Evolutionary conservation across 2,329 filamentous ascomycete genomes (phyloP).

Genomic region (Nannizziopsis arthrosporioides): DNA sequence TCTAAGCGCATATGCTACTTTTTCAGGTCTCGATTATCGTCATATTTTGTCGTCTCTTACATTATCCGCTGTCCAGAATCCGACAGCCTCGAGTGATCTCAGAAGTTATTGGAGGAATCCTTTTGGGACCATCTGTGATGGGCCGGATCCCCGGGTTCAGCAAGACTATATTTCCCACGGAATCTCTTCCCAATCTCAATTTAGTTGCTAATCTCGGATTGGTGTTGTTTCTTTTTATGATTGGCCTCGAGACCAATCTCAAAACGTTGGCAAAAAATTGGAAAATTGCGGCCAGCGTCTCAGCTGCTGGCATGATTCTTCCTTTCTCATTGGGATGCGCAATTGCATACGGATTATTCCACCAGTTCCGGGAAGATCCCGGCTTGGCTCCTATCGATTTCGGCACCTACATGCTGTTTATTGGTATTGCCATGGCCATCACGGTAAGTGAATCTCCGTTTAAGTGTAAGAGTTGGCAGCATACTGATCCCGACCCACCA

Average conservation of each 20-base stretch:
- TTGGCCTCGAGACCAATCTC: slow-evolving; percentile 77
- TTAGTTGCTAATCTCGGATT: slow-evolving; percentile 75
- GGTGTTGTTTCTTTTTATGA: slow-evolving; percentile 75
- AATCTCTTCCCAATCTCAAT: slow-evolving; percentile 61
- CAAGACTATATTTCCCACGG: slow-evolving; percentile 60
- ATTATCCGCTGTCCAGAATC: slow-evolving; percentile 64
- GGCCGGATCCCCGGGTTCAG: slow-evolving; percentile 72
- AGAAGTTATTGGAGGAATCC: slow-evolving; percentile 72
- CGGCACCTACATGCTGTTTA: slow-evolving; percentile 60
- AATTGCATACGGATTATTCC: slow-evolving; percentile 69
- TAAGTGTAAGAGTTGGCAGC: background rate
- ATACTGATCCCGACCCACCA: slow-evolving; percentile 19
- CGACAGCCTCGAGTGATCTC: slow-evolving; percentile 73
- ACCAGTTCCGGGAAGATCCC: slow-evolving; percentile 53
- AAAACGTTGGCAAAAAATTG: slow-evolving; percentile 68
- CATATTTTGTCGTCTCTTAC: slow-evolving; percentile 59
- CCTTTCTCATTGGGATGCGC: slow-evolving; percentile 73
- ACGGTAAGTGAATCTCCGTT: slow-evolving; percentile 45
- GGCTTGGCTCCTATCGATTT: slow-evolving; percentile 49
- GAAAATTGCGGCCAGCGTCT: slow-evolving; percentile 66
- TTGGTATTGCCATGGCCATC: slow-evolving; percentile 87
- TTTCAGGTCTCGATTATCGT: slow-evolving; percentile 58
- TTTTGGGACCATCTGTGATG: slow-evolving; percentile 79
- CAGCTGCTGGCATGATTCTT: slow-evolving; percentile 64
- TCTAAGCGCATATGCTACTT: background rate